Percentiles rank a stretch among this genome's conserved stretches.
phyloP scores from a whole-genome alignment of 1,284 basidiomycete genomes.

The Sporisorium scitamineum region DNA sequence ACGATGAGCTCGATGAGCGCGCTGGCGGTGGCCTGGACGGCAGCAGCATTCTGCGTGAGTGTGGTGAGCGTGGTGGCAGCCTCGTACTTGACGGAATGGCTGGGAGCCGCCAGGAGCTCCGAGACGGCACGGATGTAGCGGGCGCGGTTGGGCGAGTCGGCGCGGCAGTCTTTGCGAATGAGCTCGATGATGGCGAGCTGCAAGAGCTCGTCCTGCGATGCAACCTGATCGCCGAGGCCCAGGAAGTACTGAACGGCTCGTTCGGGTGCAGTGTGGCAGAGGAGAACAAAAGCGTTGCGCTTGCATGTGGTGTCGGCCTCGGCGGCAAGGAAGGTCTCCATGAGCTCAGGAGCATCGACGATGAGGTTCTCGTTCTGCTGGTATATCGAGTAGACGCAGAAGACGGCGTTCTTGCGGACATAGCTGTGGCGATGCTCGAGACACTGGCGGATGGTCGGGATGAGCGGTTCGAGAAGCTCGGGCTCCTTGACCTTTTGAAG shows the following conservation, averaged over 20 bases:
- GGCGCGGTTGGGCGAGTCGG: slow-evolving; percentile 74
- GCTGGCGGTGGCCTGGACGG: slow-evolving; percentile 93
- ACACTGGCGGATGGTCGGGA: slow-evolving; percentile 91
- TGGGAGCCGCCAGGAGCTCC: slow-evolving; percentile 89
- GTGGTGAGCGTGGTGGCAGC: slow-evolving; percentile 95
- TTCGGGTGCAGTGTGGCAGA: slow-evolving; percentile 86
- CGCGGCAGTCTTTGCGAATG: slow-evolving; percentile 89
- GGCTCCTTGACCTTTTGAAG: slow-evolving; percentile 94
- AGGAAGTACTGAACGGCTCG: slow-evolving; percentile 93
- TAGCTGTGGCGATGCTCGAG: slow-evolving; percentile 98
- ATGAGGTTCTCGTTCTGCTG: slow-evolving; percentile 86
- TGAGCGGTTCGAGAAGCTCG: slow-evolving; percentile 94
- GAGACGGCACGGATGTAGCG: slow-evolving; percentile 95
- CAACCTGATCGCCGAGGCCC: slow-evolving; percentile 85
- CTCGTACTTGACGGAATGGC: slow-evolving; percentile 97
- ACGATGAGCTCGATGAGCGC: slow-evolving; percentile 89
- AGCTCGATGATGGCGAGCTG: slow-evolving; percentile 97
- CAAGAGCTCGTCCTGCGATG: slow-evolving; percentile 88
- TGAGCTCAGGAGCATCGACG: slow-evolving; percentile 94
- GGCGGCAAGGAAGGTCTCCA: slow-evolving; percentile 96
- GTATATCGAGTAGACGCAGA: slow-evolving; percentile 94
- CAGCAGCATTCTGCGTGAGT: slow-evolving; percentile 93
- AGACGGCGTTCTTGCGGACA: slow-evolving; percentile 98
- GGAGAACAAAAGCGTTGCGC: slow-evolving; percentile 95
- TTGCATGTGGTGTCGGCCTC: slow-evolving; percentile 91